A percentile compares a stretch with the other conserved stretches of the same genome.
phyloP scores from a whole-genome alignment of 352 stramenopile genomes.

The Vaucheria bursata region DNA sequence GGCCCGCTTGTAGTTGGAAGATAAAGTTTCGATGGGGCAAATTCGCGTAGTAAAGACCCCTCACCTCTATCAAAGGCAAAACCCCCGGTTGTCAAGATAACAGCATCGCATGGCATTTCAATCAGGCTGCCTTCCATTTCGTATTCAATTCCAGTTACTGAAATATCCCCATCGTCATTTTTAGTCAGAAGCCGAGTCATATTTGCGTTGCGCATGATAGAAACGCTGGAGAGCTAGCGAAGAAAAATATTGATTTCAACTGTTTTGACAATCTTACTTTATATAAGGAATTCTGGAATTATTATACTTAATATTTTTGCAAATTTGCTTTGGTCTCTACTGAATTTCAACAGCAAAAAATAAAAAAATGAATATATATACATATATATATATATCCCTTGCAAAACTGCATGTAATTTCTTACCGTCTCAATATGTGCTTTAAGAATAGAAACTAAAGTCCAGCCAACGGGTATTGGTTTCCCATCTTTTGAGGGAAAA shows the following conservation, averaged over 20 bases:
- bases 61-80: conserved; percentile 30
- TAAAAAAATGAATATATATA: not conserved
- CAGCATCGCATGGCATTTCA: not conserved
- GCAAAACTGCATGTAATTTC: not conserved
- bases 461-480: conserved; percentile 16
- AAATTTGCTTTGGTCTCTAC: not conserved
- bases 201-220: not conserved
- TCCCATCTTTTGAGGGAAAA: conserved; percentile 27
- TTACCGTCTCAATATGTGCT: not conserved
- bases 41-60: conserved; percentile 31
- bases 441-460: conserved; percentile 15
- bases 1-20: conserved; percentile 64
- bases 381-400: not conserved
- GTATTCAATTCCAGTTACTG: conserved; percentile 13
- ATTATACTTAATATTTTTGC: not conserved
- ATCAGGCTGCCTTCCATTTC: not conserved
- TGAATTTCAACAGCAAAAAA: not conserved
- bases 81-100: conserved; percentile 13
- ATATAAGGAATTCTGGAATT: not conserved
- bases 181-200: conserved; percentile 19
- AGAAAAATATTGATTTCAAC: not conserved
- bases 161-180: conserved; percentile 53
- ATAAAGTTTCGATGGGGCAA: conserved; percentile 23
- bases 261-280: not conserved
- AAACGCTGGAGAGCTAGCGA: conserved; percentile 9